Evolutionary conservation across 495 filamentous ascomycete species (phyloP).

Genomic region (Amphirosellinia nigrospora): DNA sequence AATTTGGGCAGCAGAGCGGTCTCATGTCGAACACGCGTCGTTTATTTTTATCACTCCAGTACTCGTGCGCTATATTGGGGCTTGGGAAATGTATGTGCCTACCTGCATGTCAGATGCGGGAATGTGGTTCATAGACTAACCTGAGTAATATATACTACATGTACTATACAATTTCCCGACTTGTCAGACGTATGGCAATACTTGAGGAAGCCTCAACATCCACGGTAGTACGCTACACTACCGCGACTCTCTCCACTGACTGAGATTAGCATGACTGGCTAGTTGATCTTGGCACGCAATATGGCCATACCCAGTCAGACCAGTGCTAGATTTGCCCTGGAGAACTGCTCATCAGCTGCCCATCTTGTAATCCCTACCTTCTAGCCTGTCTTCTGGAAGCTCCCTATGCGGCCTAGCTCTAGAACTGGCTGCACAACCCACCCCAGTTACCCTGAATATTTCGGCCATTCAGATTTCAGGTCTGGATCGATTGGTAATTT

Average conservation of each 20-base stretch:
- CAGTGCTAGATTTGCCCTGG: conserved; percentile 1
- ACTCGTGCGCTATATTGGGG: not conserved
- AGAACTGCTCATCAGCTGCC: conserved; percentile 15
- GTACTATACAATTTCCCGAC: not conserved
- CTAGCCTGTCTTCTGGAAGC: conserved; percentile 24
- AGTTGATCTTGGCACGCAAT: conserved; percentile 15
- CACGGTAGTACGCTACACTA: too few relatives aligned
- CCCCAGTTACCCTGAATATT: conserved; percentile 3
- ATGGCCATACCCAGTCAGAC: conserved; percentile 2
- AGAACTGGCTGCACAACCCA: conserved; percentile 11
- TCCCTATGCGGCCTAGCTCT: conserved; percentile 3
- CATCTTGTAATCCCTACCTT: conserved; percentile 17
- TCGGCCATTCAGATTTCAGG: conserved; percentile 3
- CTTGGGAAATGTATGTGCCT: too few relatives aligned
- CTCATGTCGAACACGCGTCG: not conserved
- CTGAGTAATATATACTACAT: too few relatives aligned
- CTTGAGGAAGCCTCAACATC: too few relatives aligned
- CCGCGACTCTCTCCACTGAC: not conserved
- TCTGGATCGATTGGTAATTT: conserved; percentile 25
- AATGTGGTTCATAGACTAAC: too few relatives aligned
- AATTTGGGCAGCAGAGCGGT: not conserved
- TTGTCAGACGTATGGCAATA: conserved; percentile 2
- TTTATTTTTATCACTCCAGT: not conserved
- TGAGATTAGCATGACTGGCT: conserved; percentile 17
- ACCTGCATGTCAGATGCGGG: too few relatives aligned